phyloP scores from a whole-genome alignment of 208 protist genomes.

The Crithidia sp. region DNA sequence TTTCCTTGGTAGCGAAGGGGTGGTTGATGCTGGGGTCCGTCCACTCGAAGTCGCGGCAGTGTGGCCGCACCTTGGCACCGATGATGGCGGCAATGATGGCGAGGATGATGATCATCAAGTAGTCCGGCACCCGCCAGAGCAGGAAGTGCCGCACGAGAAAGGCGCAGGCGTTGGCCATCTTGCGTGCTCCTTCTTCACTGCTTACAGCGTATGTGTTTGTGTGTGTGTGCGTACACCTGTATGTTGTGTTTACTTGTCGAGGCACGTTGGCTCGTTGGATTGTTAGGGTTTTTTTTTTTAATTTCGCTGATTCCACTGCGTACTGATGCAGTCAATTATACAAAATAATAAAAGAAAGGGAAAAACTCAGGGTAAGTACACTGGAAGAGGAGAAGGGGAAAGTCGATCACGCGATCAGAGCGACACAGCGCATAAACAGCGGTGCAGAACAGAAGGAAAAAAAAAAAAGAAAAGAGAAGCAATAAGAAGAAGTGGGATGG shows the following conservation, averaged over 20 bases:
- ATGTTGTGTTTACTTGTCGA: background rate
- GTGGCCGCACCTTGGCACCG: constrained; percentile 23
- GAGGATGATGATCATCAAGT: constrained; percentile 36
- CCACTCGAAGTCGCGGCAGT: constrained; percentile 81
- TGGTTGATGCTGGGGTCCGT: constrained; percentile 64
- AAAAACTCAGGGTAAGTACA: too few species aligned
- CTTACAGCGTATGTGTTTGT: background rate
- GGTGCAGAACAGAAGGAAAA: too few species aligned
- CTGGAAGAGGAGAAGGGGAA: too few species aligned
- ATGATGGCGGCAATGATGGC: constrained; percentile 24
- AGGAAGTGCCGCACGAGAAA: constrained; percentile 14
- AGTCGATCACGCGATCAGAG: too few species aligned
- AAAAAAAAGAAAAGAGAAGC: too few species aligned
- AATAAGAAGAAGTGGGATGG: too few species aligned
- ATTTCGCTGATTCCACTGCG: too few species aligned
- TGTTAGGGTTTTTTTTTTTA: background rate
- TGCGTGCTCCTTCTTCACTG: background rate
- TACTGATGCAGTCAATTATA: too few species aligned
- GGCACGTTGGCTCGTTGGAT: too few species aligned
- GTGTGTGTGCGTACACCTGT: background rate
- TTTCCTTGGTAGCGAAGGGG: constrained; percentile 39
- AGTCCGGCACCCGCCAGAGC: constrained; percentile 59
- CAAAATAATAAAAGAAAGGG: too few species aligned
- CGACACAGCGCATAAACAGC: too few species aligned
- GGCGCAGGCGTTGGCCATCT: background rate